Conservation (phyloP, 2,329 filamentous ascomycete genomes). For the Epichloe festucae region DNA sequence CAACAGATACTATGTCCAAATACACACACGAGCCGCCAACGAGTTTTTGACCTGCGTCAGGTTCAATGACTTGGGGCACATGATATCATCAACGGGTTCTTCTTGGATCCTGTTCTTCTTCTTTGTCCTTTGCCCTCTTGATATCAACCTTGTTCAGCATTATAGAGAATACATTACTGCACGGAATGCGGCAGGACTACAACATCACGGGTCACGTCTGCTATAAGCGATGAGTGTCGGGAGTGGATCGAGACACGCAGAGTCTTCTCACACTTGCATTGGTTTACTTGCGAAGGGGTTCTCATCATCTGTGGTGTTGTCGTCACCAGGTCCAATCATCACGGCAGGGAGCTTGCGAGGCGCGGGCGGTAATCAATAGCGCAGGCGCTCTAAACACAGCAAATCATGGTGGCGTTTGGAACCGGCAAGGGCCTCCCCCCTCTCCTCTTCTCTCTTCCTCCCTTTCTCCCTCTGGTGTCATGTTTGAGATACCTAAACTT, state of each 20-base stretch:
- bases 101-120: background rate
- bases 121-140: background rate
- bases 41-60: background rate
- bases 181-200: no score
- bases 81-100: background rate
- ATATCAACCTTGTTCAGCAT: background rate
- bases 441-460: background rate
- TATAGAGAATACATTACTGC: background rate
- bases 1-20: no score
- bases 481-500: background rate
- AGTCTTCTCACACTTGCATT: background rate
- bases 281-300: background rate
- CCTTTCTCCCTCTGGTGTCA: background rate
- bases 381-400: background rate
- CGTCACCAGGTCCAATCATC: background rate
- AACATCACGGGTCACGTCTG: background rate
- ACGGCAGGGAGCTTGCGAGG: background rate
- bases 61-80: background rate
- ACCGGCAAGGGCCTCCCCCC: background rate
- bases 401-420: background rate
- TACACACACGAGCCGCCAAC: no score
- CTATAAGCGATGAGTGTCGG: background rate
- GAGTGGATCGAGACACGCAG: no score
- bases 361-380: background rate
- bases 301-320: background rate